Conservation (phyloP, 139 green algal species). For the Chlorella sp. region DNA sequence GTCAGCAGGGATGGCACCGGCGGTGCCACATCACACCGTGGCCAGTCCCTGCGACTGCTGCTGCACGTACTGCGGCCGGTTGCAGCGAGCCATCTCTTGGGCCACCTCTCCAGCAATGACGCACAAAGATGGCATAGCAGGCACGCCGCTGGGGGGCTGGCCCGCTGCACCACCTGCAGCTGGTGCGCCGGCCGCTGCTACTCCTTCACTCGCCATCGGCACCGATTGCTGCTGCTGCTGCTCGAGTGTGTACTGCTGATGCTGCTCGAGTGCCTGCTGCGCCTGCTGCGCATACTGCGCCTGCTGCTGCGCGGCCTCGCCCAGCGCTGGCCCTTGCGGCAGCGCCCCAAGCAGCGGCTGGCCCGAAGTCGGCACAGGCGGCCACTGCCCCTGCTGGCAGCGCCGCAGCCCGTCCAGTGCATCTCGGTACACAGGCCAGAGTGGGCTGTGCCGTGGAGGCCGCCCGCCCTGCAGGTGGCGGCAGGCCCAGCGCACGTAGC, state of each 20-base stretch:
- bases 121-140: not conserved
- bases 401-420: not conserved
- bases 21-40: no score
- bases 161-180: not conserved
- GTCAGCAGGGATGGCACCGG: no score
- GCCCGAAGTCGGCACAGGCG: no score
- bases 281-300: not conserved
- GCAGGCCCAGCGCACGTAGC: conserved; percentile 33
- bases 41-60: no score
- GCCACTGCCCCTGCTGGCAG: not conserved
- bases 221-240: no score
- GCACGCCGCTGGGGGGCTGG: not conserved
- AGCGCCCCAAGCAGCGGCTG: no score
- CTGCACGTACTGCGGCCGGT: not conserved
- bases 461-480: conserved; percentile 7
- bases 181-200: not conserved
- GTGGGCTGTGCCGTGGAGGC: not conserved
- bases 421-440: not conserved
- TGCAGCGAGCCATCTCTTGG: not conserved
- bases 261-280: not conserved
- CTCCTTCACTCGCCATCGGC: no score
- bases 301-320: not conserved
- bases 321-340: no score
- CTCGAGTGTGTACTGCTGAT: no score
- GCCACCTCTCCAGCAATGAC: not conserved